Percentiles rank a stretch among this genome's conserved stretches.
These are phyloP conservation scores for Dactylellina cionopaga DNA, from an alignment of 2,329 filamentous ascomycete genomes.

Conservation along the genomic window DNA sequence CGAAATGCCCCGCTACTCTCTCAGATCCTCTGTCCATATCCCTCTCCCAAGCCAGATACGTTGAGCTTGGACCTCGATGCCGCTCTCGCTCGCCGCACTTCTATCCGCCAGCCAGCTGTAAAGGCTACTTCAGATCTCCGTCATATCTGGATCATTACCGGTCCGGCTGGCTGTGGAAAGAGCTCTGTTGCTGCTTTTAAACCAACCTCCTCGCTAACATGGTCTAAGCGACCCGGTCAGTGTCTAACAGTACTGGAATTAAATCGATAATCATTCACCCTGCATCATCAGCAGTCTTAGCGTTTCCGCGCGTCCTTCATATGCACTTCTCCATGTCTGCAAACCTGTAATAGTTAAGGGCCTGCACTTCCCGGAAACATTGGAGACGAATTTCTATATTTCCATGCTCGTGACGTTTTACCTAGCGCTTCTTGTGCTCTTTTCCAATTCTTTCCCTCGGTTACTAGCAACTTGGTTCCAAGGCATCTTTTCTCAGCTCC, in stretches of 20 bases:
- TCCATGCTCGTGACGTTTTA: too few species aligned
- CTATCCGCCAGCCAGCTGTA: conserved; percentile 20
- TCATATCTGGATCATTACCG: conserved; percentile 68
- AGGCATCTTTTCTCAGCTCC: conserved; percentile 19
- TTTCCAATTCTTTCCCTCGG: conserved; percentile 24
- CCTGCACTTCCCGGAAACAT: too few species aligned
- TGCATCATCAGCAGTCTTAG: too few species aligned
- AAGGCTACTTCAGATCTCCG: conserved; percentile 39
- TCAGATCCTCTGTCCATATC: conserved; percentile 50
- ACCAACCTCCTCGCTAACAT: conserved; percentile 63
- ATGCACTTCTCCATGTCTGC: too few species aligned
- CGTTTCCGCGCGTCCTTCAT: too few species aligned
- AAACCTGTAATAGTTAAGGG: too few species aligned
- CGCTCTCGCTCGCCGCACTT: conserved; percentile 39
- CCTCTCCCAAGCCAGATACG: conserved; percentile 49
- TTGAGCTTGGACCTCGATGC: conserved; percentile 50
- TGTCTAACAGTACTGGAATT: conserved; percentile 67
- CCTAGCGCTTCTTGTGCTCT: neutral
- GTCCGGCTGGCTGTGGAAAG: conserved; percentile 68
- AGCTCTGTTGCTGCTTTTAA: conserved; percentile 66
- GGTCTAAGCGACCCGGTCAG: conserved; percentile 71
- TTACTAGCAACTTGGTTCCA: conserved; percentile 52
- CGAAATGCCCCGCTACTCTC: conserved; percentile 42
- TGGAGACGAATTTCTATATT: too few species aligned
- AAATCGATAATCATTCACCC: too few species aligned